These are phyloP conservation scores for Marchantia paleacea DNA, from an alignment of 225 moss, liverwort and hornwort genomes.

Conservation along the genomic window DNA sequence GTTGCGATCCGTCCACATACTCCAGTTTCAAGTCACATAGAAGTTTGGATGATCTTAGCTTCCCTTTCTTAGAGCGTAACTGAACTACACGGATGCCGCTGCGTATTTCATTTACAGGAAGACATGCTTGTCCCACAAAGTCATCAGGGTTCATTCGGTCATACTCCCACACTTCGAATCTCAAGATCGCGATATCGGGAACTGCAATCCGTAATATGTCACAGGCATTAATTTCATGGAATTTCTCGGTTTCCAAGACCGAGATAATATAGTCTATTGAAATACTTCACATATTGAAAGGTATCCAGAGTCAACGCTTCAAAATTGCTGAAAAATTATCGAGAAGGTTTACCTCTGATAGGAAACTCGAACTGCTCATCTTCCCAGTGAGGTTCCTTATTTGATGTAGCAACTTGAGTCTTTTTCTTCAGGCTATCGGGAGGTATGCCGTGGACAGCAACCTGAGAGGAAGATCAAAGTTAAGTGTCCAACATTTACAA, in stretches of 20 bases:
- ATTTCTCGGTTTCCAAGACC: neutral
- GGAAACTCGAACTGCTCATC: constrained; percentile 72
- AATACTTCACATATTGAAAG: neutral
- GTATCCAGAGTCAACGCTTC: too few species aligned
- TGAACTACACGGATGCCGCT: constrained; percentile 68
- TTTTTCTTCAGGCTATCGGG: constrained; percentile 47
- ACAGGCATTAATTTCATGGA: neutral
- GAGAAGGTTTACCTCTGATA: constrained; percentile 43
- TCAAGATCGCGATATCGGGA: constrained; percentile 78
- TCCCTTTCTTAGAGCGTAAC: constrained; percentile 56
- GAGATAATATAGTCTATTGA: neutral
- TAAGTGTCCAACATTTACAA: neutral
- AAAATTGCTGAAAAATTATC: too few species aligned
- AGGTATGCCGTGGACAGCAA: constrained; percentile 66
- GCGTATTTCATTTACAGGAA: constrained; percentile 55
- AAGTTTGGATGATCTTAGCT: constrained; percentile 55
- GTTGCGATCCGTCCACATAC: constrained; percentile 17
- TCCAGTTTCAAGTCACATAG: constrained; percentile 56
- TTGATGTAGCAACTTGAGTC: constrained; percentile 40
- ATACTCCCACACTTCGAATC: constrained; percentile 83
- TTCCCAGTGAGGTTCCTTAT: constrained; percentile 73
- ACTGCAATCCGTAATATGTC: constrained; percentile 43
- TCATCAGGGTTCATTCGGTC: constrained; percentile 62
- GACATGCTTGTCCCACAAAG: constrained; percentile 83
- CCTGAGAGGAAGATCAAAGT: constrained; percentile 24